Evolutionary conservation across 2,329 filamentous ascomycete species (phyloP), one percentile per base, ranked within the genome.

Genomic region (Talaromyces sp.): DNA sequence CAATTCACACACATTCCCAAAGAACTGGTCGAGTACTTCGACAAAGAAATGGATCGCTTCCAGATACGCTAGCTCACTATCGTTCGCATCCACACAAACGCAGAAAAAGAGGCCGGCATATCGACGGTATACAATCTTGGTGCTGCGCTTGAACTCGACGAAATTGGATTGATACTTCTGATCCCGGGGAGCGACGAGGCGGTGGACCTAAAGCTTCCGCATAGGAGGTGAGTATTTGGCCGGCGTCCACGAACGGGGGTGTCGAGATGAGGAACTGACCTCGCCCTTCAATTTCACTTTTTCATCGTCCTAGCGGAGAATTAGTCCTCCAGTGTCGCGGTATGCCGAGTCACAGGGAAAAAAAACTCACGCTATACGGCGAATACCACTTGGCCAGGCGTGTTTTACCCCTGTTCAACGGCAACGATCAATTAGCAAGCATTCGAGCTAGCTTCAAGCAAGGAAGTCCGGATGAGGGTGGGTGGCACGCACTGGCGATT

Each of bases 91-190:
- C 74, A 99, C 95, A 78, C 95, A 98, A 59, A 93, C 96, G 82
- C 95, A 99, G 83, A 99, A 99, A 86, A 99, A 99, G 63, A 99
- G 87, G 0, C 95, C 95, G 0, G 95, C 95, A 79, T 99, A 99
- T 65, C 95, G 90, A 52, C 96, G 89, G 82, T 99, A 99, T 59
- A 99, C 92, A 70, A 99, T 90, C 82, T 97, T 98, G 75, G 94
- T 92, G 64, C 77, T 79, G 56, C 76, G 73, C 53, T 79, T 77
- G 68, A 88, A 88, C 70, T 99, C 95, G 83, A 99, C 95, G 73
- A 99, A 99, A 82, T 99, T 99, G 80, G 92, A 96, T 77, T 99
- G 95, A 83, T 99, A 96, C 76, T 99, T 99, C 76, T 99, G 95
- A 79, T 99, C 95, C 73, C 95, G 91, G 6, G 95, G 95, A 0